A percentile compares a stretch with the other conserved stretches of the same genome.
These are phyloP conservation scores for Chlorociboria aeruginascens DNA, from an alignment of 495 filamentous ascomycete species.

Conservation along the genomic window DNA sequence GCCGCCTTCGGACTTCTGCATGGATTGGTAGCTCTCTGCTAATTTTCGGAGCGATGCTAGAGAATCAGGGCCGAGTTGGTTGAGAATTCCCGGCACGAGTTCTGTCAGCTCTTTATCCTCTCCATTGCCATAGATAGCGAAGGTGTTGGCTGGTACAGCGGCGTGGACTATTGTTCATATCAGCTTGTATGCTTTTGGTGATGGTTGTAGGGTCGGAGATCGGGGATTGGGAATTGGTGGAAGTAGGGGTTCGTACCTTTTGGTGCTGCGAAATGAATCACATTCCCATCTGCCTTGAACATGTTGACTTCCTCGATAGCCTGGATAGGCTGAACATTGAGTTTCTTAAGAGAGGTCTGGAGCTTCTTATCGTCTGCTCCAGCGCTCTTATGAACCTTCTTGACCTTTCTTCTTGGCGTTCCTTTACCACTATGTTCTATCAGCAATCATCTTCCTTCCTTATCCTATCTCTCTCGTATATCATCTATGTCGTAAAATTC, in stretches of 20 bases:
- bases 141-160: constrained; percentile 91
- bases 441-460: constrained; percentile 7
- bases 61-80: constrained; percentile 96
- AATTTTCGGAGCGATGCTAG: constrained; percentile 97
- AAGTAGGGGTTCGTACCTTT: constrained; percentile 55
- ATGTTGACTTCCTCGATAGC: constrained; percentile 99
- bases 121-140: constrained; percentile 96
- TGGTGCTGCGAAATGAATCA: constrained; percentile 95
- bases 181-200: not conserved
- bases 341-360: constrained; percentile 85
- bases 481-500: not conserved
- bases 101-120: constrained; percentile 99
- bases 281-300: constrained; percentile 99
- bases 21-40: constrained; percentile 97
- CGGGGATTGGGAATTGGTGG: not conserved
- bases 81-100: constrained; percentile 97
- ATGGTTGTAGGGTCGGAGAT: not conserved
- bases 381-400: constrained; percentile 87
- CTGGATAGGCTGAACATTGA: constrained; percentile 95
- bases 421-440: constrained; percentile 73
- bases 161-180: constrained; percentile 61
- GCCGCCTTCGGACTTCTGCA: constrained; percentile 87
- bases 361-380: constrained; percentile 99
- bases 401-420: constrained; percentile 92
- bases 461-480: not conserved